phyloP scores from a whole-genome alignment of 495 filamentous ascomycete species.

The Penicillium waksmanii region DNA sequence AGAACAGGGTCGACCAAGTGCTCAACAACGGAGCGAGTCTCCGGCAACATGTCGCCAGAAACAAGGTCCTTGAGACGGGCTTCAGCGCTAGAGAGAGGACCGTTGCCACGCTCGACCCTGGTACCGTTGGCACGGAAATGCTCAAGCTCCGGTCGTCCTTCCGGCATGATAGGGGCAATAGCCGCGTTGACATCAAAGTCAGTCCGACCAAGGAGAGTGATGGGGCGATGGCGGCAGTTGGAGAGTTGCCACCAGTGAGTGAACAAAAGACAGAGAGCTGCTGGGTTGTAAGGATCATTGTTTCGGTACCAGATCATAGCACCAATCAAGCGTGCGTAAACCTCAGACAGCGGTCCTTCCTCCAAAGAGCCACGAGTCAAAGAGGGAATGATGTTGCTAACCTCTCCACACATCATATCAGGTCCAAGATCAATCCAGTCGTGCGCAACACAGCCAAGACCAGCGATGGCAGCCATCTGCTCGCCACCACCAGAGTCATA shows the following conservation, averaged over 20 bases:
- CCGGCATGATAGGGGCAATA: slow-evolving; percentile 16
- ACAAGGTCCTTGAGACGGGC: slow-evolving; percentile 8
- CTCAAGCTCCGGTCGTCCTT: slow-evolving; percentile 15
- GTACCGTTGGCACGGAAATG: slow-evolving; percentile 16
- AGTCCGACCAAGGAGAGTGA: slow-evolving; percentile 17
- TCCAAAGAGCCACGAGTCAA: slow-evolving; percentile 14
- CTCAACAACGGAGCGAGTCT: slow-evolving; percentile 15
- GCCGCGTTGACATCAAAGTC: slow-evolving; percentile 10
- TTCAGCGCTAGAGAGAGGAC: slow-evolving; percentile 15
- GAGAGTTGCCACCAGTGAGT: slow-evolving; percentile 22
- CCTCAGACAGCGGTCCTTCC: slow-evolving; percentile 10
- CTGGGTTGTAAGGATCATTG: slow-evolving; percentile 18
- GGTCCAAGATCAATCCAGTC: slow-evolving; percentile 18
- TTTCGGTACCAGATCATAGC: slow-evolving; percentile 22
- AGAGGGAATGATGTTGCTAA: slow-evolving; percentile 16
- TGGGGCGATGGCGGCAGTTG: slow-evolving; percentile 17
- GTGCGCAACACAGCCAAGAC: slow-evolving; percentile 15
- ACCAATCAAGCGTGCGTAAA: slow-evolving; percentile 15
- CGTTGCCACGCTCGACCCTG: slow-evolving; percentile 13
- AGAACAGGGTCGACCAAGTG: slow-evolving; percentile 17
- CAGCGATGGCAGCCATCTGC: slow-evolving; percentile 21
- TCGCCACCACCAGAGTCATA: slow-evolving; percentile 20
- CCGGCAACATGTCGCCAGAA: slow-evolving; percentile 1
- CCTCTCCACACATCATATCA: slow-evolving; percentile 15
- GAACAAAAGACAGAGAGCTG: slow-evolving; percentile 14